phyloP scores from a whole-genome alignment of 306 rosid genomes.

The Vigna reflexopilosa region DNA sequence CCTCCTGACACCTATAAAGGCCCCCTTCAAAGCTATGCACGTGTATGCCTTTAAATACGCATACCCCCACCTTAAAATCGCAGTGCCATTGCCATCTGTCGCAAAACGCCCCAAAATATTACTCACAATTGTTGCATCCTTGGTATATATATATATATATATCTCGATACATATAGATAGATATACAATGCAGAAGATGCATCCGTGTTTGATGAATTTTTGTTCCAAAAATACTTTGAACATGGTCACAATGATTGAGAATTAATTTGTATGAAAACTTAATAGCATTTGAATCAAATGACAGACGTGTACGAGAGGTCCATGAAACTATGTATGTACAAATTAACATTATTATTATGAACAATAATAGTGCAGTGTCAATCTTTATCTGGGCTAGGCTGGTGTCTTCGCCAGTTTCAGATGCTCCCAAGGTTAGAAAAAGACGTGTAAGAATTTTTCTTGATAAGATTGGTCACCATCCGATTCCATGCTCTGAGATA shows the following conservation, averaged over 20 bases:
- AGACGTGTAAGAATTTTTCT: constrained; percentile 33
- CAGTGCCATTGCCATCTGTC: constrained; percentile 24
- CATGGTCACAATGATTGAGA: constrained; percentile 31
- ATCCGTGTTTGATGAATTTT: neutral
- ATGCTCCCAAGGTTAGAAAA: constrained; percentile 42
- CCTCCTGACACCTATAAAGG: constrained; percentile 34
- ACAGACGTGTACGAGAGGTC: neutral
- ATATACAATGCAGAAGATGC: constrained; percentile 25
- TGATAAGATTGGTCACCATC: constrained; percentile 34
- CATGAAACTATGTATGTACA: constrained; percentile 14
- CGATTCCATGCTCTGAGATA: constrained; percentile 16
- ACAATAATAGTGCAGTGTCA: constrained; percentile 44
- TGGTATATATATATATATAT: neutral
- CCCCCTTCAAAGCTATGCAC: constrained; percentile 51
- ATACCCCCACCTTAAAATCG: constrained; percentile 31
- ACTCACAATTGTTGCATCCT: constrained; percentile 18
- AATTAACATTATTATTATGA: constrained; percentile 20
- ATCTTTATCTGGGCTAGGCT: constrained; percentile 55
- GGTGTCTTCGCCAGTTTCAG: constrained; percentile 47
- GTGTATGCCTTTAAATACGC: constrained; percentile 48
- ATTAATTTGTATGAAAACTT: constrained; percentile 2
- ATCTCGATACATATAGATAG: neutral
- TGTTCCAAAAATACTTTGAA: neutral
- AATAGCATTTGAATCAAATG: constrained; percentile 12
- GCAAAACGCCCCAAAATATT: neutral